Evolutionary conservation across 352 stramenopile genomes (phyloP).

Genomic region (Globisporangium mamillatum): DNA sequence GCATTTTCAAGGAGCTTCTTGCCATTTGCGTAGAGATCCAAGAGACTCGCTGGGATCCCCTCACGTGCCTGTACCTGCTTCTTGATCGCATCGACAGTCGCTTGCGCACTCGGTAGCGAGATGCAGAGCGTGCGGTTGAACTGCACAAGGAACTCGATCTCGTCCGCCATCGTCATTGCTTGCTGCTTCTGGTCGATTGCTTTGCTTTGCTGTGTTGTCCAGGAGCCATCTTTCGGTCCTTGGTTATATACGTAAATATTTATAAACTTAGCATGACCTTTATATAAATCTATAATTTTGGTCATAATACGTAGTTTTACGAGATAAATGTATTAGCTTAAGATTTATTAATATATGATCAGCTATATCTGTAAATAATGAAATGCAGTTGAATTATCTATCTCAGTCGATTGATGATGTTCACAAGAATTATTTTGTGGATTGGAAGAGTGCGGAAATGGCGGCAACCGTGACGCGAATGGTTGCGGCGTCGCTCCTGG

Average conservation of each 20-base stretch:
- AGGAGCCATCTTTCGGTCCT: too few relatives aligned
- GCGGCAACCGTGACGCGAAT: not conserved
- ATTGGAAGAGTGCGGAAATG: not conserved
- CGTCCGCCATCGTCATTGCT: slow-evolving; percentile 36
- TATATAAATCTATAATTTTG: not conserved
- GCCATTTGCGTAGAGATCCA: slow-evolving; percentile 67
- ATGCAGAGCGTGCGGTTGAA: slow-evolving; percentile 75
- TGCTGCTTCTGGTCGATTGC: not conserved
- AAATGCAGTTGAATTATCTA: not conserved
- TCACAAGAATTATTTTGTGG: not conserved
- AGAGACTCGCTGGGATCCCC: slow-evolving; percentile 36
- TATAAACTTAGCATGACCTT: not conserved
- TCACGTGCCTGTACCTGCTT: slow-evolving; percentile 40
- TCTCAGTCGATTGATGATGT: not conserved
- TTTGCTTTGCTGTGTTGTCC: slow-evolving; percentile 1
- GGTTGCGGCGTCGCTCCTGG: slow-evolving; percentile 1
- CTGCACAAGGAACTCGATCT: slow-evolving; percentile 76
- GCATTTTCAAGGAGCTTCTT: slow-evolving; percentile 41
- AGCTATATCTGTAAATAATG: not conserved
- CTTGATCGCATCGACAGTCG: slow-evolving; percentile 40
- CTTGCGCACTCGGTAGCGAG: slow-evolving; percentile 40
- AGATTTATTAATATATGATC: not conserved
- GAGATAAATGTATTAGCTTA: not conserved
- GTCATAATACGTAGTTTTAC: not conserved
- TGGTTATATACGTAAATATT: not conserved